Conservation (phyloP, 73 alveolate species). For the Tetrahymena borealis region DNA sequence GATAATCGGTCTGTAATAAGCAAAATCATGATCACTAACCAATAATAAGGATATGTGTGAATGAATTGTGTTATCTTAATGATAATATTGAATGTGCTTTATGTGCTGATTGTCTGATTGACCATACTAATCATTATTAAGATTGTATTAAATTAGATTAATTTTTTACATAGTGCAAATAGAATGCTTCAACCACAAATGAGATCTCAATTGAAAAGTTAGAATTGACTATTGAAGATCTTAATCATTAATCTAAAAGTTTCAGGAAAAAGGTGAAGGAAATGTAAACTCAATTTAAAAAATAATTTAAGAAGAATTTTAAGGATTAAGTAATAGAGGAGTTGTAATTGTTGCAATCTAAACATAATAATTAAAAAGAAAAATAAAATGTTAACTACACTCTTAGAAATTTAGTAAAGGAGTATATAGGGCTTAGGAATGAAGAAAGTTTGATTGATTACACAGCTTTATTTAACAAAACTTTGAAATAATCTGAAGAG, state of each 20-base stretch:
- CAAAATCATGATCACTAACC: background rate
- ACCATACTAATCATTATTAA: background rate
- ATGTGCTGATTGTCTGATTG: background rate
- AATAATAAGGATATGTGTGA: background rate
- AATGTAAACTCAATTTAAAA: background rate
- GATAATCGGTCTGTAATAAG: background rate
- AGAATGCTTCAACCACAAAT: background rate
- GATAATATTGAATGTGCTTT: background rate
- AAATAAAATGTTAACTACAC: background rate
- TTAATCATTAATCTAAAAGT: background rate
- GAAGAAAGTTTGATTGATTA: background rate
- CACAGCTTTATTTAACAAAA: background rate
- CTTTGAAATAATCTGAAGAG: background rate
- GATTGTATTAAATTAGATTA: background rate
- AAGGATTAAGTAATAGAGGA: background rate
- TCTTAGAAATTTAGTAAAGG: background rate
- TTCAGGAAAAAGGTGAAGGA: background rate
- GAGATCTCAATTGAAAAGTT: background rate
- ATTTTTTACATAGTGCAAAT: background rate
- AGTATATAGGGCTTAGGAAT: background rate
- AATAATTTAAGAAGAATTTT: background rate
- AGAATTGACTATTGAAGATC: background rate
- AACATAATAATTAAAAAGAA: background rate
- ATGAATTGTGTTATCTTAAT: background rate
- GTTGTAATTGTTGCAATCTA: background rate